Percentiles rank a stretch among this genome's conserved stretches.
Evolutionary conservation across 805 yeast genomes (phyloP).

Genomic region (Saturnispora mendoncae): DNA sequence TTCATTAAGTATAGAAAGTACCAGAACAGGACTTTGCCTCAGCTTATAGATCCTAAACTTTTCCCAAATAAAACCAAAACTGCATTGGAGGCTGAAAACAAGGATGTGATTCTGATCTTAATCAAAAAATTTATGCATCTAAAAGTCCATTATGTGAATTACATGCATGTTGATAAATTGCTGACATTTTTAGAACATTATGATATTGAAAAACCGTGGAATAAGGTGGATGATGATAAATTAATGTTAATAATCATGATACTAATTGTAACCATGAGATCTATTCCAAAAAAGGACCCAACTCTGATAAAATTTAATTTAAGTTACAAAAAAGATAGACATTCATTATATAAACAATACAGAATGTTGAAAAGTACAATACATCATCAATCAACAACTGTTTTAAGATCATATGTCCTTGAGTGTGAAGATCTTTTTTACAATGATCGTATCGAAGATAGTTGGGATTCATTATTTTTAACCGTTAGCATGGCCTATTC

Average conservation of each 20-base stretch:
- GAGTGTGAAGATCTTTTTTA: constrained; percentile 44
- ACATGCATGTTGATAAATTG: constrained; percentile 29
- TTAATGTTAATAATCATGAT: constrained; percentile 38
- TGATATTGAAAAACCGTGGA: constrained; percentile 32
- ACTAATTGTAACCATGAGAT: constrained; percentile 33
- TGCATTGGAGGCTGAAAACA: constrained; percentile 24
- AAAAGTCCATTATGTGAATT: constrained; percentile 33
- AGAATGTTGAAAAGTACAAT: constrained; percentile 39
- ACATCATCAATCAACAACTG: constrained; percentile 38
- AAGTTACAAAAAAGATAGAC: constrained; percentile 20
- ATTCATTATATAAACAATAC: constrained; percentile 32
- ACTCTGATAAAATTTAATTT: constrained; percentile 19
- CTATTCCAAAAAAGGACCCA: constrained; percentile 24
- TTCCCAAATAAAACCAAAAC: constrained; percentile 6
- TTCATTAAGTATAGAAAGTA: constrained; percentile 25
- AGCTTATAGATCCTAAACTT: constrained; percentile 10
- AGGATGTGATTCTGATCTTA: constrained; percentile 27
- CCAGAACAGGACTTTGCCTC: constrained; percentile 26
- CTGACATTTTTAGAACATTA: constrained; percentile 32
- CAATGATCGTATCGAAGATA: constrained; percentile 41
- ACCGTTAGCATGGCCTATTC: constrained; percentile 42
- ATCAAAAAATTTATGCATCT: constrained; percentile 36
- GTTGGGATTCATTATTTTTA: constrained; percentile 45
- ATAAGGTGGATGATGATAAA: constrained; percentile 34
- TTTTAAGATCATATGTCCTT: constrained; percentile 40